Conservation (phyloP, 441 rosid species). For the Euphorbia celastroides region DNA sequence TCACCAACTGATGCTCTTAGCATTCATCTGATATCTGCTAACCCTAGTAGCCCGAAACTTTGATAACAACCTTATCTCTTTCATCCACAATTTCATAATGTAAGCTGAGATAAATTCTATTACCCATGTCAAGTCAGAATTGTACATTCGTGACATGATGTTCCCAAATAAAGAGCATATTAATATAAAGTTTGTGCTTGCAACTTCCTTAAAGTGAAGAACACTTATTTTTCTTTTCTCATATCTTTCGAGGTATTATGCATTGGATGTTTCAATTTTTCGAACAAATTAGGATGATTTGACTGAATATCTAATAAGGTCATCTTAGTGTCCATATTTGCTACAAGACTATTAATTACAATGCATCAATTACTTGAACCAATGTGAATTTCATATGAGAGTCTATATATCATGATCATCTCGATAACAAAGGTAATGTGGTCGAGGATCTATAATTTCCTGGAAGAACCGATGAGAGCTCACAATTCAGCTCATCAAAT, state of each 20-base stretch:
- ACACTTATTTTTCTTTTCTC: too few relatives aligned
- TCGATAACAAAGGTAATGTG: neutral
- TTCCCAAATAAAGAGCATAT: neutral
- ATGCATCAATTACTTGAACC: too few relatives aligned
- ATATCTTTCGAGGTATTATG: too few relatives aligned
- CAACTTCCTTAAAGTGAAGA: neutral
- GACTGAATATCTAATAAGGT: too few relatives aligned
- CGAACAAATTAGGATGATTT: too few relatives aligned
- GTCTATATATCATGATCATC: neutral
- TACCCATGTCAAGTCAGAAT: neutral
- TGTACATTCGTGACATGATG: constrained; percentile 2
- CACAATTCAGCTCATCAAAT: neutral
- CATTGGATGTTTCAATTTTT: too few relatives aligned
- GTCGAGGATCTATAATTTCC: too few relatives aligned
- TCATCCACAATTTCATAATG: neutral
- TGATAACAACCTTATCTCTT: too few relatives aligned
- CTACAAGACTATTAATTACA: too few relatives aligned
- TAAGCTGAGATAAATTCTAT: neutral
- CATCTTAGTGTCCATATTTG: too few relatives aligned
- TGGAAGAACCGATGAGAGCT: neutral
- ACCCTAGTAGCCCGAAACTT: too few relatives aligned
- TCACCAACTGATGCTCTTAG: neutral
- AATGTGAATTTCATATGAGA: neutral
- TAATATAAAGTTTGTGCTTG: neutral
- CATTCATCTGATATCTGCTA: neutral